These are phyloP conservation scores for Paramecium caudatum DNA, from an alignment of 73 alveolate species.

Conservation along the genomic window DNA sequence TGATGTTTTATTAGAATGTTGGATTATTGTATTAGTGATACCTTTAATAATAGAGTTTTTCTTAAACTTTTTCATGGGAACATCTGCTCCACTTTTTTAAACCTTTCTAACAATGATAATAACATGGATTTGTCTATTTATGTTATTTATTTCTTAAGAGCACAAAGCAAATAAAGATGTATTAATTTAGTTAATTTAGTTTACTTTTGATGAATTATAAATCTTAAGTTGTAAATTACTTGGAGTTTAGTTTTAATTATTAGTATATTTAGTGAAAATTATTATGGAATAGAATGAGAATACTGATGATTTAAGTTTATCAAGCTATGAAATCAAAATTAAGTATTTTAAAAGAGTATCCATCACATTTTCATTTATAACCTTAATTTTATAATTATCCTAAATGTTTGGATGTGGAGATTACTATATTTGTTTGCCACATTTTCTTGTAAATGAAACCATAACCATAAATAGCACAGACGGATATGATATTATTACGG, in stretches of 20 bases:
- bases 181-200: not conserved
- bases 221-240: not conserved
- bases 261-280: not conserved
- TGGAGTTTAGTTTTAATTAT: not conserved
- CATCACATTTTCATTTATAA: not conserved
- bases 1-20: not conserved
- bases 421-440: not conserved
- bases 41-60: not conserved
- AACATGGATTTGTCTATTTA: not conserved
- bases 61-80: not conserved
- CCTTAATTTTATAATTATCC: not conserved
- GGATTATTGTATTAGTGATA: slow-evolving; percentile 4
- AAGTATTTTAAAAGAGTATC: not conserved
- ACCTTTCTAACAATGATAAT: slow-evolving; percentile 27
- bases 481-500: too few species aligned
- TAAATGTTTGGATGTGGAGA: slow-evolving; percentile 50
- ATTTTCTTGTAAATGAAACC: slow-evolving; percentile 2
- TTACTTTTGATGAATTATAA: slow-evolving; percentile 7
- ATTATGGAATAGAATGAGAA: not conserved
- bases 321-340: not conserved
- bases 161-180: not conserved
- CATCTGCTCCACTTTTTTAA: not conserved
- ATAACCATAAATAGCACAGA: too few species aligned
- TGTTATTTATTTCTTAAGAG: not conserved
- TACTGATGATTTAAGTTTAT: not conserved